A percentile compares a stretch with the other conserved stretches of the same genome.
Conservation (phyloP, 768 basidiomycete species). For the Tulasnella calospora region DNA sequence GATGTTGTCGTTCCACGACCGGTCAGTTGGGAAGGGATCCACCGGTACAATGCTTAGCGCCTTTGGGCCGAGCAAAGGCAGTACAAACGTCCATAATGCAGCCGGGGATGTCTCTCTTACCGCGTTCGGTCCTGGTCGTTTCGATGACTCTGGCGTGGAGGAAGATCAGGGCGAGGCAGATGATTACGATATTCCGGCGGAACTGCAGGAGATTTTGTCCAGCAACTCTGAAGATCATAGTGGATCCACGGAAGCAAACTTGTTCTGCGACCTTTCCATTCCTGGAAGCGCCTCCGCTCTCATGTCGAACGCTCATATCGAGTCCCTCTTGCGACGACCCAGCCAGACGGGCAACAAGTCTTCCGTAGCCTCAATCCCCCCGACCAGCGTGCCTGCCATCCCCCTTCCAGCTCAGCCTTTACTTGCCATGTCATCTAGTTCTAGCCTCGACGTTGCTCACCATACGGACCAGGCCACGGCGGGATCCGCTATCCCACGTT, state of each 20-base stretch:
- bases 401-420: conserved; percentile 1
- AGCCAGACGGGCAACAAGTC: conserved; percentile 3
- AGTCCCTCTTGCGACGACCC: conserved; percentile 4
- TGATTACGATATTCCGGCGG: conserved; percentile 77
- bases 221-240: conserved; percentile 32
- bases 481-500: neutral
- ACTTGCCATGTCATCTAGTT: conserved; percentile 12
- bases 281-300: conserved; percentile 14
- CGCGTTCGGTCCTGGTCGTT: neutral
- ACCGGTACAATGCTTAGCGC: conserved; percentile 13
- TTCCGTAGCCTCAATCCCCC: neutral
- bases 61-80: neutral
- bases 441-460: neutral
- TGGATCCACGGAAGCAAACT: neutral
- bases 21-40: conserved; percentile 5
- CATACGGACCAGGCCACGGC: neutral
- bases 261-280: conserved; percentile 20
- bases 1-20: neutral
- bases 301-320: conserved; percentile 6
- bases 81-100: neutral
- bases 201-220: conserved; percentile 59
- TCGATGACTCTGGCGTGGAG: neutral
- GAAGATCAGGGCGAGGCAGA: conserved; percentile 33
- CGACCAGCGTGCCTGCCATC: neutral
- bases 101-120: neutral